Percentiles rank a stretch among this genome's conserved stretches.
phyloP scores from a whole-genome alignment of 2,329 filamentous ascomycete species.

The Apiospora malaysiana region DNA sequence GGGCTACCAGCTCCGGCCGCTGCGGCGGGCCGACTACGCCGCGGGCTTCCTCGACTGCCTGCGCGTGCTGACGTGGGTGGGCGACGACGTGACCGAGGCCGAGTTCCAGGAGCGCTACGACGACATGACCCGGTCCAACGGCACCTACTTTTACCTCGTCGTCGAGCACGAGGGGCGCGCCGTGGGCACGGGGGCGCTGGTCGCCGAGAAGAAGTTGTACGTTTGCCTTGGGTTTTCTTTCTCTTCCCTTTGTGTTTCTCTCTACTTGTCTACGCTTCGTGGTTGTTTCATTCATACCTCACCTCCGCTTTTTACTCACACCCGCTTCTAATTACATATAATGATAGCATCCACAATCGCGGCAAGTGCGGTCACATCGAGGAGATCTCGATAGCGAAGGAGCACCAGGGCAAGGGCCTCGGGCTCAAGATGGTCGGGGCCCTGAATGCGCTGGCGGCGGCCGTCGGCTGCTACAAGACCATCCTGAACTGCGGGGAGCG shows the following conservation, averaged over 20 bases:
- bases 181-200: slow-evolving; percentile 76
- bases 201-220: slow-evolving; percentile 81
- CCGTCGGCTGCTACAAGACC: slow-evolving; percentile 80
- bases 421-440: slow-evolving; percentile 79
- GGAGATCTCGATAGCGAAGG: slow-evolving; percentile 80
- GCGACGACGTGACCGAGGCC: slow-evolving; percentile 68
- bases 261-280: slow-evolving; percentile 55
- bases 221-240: slow-evolving; percentile 33
- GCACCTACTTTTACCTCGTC: slow-evolving; percentile 73
- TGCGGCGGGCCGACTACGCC: slow-evolving; percentile 70
- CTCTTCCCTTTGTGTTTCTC: neutral
- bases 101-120: slow-evolving; percentile 63
- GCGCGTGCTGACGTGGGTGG: slow-evolving; percentile 77
- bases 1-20: slow-evolving; percentile 73
- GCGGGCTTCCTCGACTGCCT: slow-evolving; percentile 78
- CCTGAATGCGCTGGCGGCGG: slow-evolving; percentile 73
- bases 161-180: slow-evolving; percentile 68
- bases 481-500: slow-evolving; percentile 80
- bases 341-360: slow-evolving; percentile 68
- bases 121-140: slow-evolving; percentile 50
- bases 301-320: neutral
- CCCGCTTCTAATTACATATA: no score
- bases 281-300: no score
- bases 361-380: slow-evolving; percentile 80
- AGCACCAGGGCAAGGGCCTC: slow-evolving; percentile 82